Conservation (phyloP, 2,329 filamentous ascomycete species). For the Colletotrichum sp. region DNA sequence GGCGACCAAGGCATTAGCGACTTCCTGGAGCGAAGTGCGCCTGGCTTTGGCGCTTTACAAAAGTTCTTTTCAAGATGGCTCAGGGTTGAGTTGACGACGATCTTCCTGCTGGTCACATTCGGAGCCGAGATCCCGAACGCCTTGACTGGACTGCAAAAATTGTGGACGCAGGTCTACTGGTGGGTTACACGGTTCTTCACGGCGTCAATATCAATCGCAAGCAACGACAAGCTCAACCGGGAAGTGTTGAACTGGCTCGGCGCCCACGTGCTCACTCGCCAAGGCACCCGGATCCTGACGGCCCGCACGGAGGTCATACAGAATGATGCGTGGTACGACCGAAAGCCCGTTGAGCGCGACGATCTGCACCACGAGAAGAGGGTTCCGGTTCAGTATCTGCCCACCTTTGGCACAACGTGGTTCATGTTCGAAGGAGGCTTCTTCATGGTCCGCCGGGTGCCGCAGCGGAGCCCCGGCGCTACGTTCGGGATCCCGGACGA, state of each 20-base stretch:
- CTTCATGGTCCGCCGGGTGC: slow-evolving; percentile 40
- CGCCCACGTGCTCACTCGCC: slow-evolving; percentile 34
- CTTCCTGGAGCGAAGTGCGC: background rate
- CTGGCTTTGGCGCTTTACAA: slow-evolving; percentile 30
- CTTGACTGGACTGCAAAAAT: slow-evolving; percentile 30
- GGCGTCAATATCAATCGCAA: slow-evolving; percentile 39
- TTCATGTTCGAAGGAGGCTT: slow-evolving; percentile 36
- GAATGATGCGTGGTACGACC: slow-evolving; percentile 35
- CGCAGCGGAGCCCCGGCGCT: slow-evolving; percentile 15
- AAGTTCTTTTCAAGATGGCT: slow-evolving; percentile 38
- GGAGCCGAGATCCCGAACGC: slow-evolving; percentile 37
- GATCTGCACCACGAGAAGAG: slow-evolving; percentile 38
- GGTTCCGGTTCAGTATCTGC: slow-evolving; percentile 39
- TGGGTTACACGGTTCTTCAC: slow-evolving; percentile 41
- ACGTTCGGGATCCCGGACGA: slow-evolving; percentile 31
- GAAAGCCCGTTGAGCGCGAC: slow-evolving; percentile 29
- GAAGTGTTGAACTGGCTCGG: slow-evolving; percentile 44
- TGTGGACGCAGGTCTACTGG: slow-evolving; percentile 37
- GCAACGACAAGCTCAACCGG: slow-evolving; percentile 40
- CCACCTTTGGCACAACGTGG: slow-evolving; percentile 41
- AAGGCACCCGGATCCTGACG: slow-evolving; percentile 36
- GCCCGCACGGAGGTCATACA: slow-evolving; percentile 36
- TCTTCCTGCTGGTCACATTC: slow-evolving; percentile 36
- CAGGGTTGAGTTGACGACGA: slow-evolving; percentile 35
- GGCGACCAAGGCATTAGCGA: background rate